phyloP scores from a whole-genome alignment of 1,139 yeast species.

The Kodamaea sp. region DNA sequence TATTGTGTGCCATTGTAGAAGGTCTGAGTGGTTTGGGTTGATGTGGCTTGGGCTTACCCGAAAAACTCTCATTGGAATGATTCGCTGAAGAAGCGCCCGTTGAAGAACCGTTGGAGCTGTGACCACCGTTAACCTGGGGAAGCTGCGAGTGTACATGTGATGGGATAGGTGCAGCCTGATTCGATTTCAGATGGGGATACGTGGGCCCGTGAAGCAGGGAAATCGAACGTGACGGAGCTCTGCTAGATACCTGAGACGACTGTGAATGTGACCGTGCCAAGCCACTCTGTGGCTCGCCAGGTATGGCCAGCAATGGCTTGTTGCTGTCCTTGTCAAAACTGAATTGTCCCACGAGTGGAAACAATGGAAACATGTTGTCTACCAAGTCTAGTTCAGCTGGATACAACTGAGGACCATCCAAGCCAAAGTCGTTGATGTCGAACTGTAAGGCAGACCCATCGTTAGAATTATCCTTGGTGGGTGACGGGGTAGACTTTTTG shows the following conservation, averaged over 20 bases:
- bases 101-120: too few relatives aligned
- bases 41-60: constrained; percentile 12
- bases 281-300: constrained; percentile 9
- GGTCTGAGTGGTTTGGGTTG: constrained; percentile 26
- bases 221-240: background rate
- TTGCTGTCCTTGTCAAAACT: constrained; percentile 41
- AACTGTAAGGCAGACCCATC: constrained; percentile 1
- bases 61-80: constrained; percentile 6
- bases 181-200: too few relatives aligned
- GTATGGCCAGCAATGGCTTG: constrained; percentile 38
- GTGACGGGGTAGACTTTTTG: constrained; percentile 7
- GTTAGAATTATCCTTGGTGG: background rate
- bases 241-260: constrained; percentile 3
- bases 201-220: too few relatives aligned
- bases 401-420: constrained; percentile 13
- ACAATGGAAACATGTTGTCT: constrained; percentile 49
- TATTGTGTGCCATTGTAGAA: constrained; percentile 9
- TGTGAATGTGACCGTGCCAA: constrained; percentile 9
- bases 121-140: background rate
- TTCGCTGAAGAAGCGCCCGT: too few relatives aligned
- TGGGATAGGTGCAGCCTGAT: background rate
- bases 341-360: constrained; percentile 51
- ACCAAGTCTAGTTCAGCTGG: constrained; percentile 17
- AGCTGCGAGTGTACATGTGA: constrained; percentile 1
- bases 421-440: constrained; percentile 7